phyloP scores from a whole-genome alignment of 2,329 filamentous ascomycete species.

The Periconia sp. region DNA sequence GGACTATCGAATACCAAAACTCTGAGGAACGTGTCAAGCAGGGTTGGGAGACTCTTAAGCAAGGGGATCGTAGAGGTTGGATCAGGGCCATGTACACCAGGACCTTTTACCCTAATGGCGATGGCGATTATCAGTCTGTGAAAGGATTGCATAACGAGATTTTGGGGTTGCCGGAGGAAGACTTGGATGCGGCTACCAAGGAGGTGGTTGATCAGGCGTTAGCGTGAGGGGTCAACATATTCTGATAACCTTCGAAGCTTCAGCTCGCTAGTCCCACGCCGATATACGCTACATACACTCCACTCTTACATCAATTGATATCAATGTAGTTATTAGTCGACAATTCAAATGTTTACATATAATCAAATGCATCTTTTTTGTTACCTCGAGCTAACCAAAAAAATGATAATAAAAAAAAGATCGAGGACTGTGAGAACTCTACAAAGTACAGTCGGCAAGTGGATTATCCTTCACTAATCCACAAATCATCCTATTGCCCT shows the following conservation, averaged over 20 bases:
- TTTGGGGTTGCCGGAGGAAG: conserved; percentile 61
- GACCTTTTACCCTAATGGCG: conserved; percentile 55
- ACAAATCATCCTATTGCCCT: conserved; percentile 5
- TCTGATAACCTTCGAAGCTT: too few species aligned
- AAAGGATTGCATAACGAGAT: conserved; percentile 53
- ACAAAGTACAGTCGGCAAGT: not conserved
- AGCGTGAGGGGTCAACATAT: too few species aligned
- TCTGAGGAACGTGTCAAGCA: conserved; percentile 52
- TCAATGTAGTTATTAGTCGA: too few species aligned
- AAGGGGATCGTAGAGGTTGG: conserved; percentile 46
- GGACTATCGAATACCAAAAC: conserved; percentile 56
- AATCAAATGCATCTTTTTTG: too few species aligned
- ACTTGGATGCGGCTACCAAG: conserved; percentile 59
- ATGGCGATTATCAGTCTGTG: conserved; percentile 29
- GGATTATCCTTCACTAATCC: conserved; percentile 4
- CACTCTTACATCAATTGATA: too few species aligned
- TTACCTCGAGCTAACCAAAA: too few species aligned
- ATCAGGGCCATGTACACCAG: conserved; percentile 52
- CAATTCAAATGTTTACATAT: too few species aligned
- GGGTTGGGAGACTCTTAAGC: conserved; percentile 49
- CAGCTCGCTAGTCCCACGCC: too few species aligned
- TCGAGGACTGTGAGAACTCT: too few species aligned
- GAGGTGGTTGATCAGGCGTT: conserved; percentile 2
- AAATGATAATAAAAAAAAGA: too few species aligned
- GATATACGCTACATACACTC: too few species aligned